Base-by-base conservation (phyloP, 2,329 filamentous ascomycete species). In the Colletotrichum sublineola region DNA sequence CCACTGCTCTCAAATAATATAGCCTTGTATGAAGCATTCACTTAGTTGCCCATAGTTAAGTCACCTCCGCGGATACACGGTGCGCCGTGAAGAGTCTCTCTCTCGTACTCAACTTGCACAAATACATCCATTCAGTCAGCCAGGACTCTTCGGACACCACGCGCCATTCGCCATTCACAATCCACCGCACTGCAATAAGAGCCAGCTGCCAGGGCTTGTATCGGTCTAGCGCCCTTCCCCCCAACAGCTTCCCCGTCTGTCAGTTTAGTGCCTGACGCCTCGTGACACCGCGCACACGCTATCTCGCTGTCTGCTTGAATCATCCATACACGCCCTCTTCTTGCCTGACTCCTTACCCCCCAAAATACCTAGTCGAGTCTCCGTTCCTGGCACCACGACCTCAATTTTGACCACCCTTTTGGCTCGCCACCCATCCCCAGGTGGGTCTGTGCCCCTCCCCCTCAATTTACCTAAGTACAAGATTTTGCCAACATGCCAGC, bases 321-420 rank as follows among this genome's bases (percentile, higher is more conserved):
- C 24, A 76, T 65, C 77, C 75, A 74, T 75, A 75, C 52, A 36
- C 52, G 52, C 44, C 61, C 46, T n/a, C 46, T 18, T 33, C 14
- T 5, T 50, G 46, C 46, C 29, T 53, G 24, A 6, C 24, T 18
- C 18, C 14, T 14, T 14, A 44, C 29, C 38, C 33, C 36, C 12
- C 38, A 24, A 24, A 24, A 31, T 15, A n/a, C n/a, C n/a, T n/a
- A 24, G 42, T 24, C 31, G 29, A 40, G 36, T 48, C 29, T n/a
- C 31, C 20, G 58, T 68, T 56, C 50, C 48, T 55, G 57, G 57
- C 48, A 63, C 58, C 66, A 58, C 33, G 33, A 40, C 40, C 66
- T 68, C 46, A 29, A 46, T 40, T 36, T 24, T 14, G 31, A 40
- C 66, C 66, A 61, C 50, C 50, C 33, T 50, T 56, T 46, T 18